Evolutionary conservation across 202 grass and related monocot species (phyloP).

Genomic region (Carex sylvatica): DNA sequence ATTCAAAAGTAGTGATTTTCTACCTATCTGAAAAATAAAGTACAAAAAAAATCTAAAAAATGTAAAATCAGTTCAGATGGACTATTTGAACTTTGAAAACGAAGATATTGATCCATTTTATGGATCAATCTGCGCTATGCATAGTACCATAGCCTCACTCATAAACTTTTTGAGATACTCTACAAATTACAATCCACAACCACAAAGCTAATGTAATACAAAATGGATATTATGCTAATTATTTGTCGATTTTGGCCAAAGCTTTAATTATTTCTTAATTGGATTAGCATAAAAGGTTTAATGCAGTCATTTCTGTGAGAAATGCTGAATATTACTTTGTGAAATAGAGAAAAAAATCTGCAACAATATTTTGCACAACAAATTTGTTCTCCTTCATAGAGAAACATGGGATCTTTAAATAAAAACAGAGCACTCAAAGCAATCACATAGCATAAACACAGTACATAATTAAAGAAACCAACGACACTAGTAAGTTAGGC

Average conservation of each 20-base stretch:
- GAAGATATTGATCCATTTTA: no score
- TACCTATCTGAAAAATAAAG: no score
- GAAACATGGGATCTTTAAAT: background rate
- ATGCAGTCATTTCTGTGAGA: background rate
- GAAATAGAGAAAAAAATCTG: background rate
- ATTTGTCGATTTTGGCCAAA: background rate
- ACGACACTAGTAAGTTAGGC: background rate
- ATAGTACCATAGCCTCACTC: background rate
- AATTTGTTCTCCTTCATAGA: background rate
- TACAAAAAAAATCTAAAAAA: no score
- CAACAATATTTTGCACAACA: background rate
- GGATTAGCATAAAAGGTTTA: background rate
- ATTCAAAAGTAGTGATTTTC: no score
- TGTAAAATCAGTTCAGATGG: no score
- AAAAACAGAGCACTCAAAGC: background rate
- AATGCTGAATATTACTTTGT: background rate
- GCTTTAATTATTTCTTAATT: background rate
- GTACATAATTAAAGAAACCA: background rate
- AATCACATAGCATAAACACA: background rate
- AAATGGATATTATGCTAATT: background rate
- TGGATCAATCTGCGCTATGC: no score
- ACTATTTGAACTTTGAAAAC: no score
- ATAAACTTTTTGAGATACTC: background rate
- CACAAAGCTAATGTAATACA: background rate
- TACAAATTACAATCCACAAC: background rate